Evolutionary conservation across 495 filamentous ascomycete species (phyloP), one percentile per base, ranked within the genome.

Genomic region (Rusavskia elegans): DNA sequence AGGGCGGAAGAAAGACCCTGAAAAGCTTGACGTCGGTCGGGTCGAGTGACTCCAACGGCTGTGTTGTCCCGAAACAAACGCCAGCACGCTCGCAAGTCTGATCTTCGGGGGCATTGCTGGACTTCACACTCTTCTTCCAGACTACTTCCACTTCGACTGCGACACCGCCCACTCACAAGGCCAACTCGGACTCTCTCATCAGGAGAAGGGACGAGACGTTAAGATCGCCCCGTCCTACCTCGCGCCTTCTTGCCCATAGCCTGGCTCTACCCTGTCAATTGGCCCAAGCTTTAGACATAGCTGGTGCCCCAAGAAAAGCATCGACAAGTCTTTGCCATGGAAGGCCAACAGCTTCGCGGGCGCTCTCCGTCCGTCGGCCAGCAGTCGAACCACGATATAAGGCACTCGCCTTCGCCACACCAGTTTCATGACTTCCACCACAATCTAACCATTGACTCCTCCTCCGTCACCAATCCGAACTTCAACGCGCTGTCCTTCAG

Each of bases 341-440:
- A 61, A 45, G 38, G 20, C 21, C 54, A 51, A 20, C 37, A 53
- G 29, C 54, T 53, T 40, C 53, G 59, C 52, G 59, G 59, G 45
- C 50, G 59, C 32, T 61, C 59, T 25, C 52, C 52, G 23, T 61
- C 59, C 41, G 52, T 57, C 23, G 52, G 59, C 27, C 51, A 53
- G 16, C 59, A 57, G 32, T 25, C 54, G 35, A 56, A 54, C 52
- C 54, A 55, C 17, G 48, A 50, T 53, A 54, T 61, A 59, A 61
- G 59, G 37, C 52, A 51, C 35, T 61, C 59, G n/a, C 57, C 56
- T 23, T 61, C 59, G 48, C 59, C 59, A 45, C 59, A 61, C 16
- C 46, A 45, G 39, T 59, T 52, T 40, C 54, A 52, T 27, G 50
- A 52, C 40, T 41, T 36, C n/a, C 48, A 42, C 32, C 52, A 54